Base-by-base conservation (phyloP, 2,329 filamentous ascomycete species). In the Sporothrix humicola region DNA sequence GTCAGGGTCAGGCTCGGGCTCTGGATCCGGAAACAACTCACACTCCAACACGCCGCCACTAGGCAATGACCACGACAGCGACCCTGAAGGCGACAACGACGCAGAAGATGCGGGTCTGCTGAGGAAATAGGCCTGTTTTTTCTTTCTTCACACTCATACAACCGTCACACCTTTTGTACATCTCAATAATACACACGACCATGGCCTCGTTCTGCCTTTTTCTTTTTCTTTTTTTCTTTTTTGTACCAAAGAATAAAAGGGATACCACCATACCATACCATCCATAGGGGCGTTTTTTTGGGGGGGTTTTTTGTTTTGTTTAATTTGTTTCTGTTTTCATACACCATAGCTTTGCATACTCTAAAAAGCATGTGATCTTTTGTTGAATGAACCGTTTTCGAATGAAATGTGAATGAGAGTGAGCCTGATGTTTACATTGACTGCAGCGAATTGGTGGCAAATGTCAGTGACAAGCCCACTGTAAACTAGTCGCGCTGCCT, bases 61-160 rank as follows among this genome's bases (percentile, higher is more conserved):
- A 48, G 71, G 68, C 44, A 68, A 59, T 8, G 52, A 23, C 50
- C 72, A 71, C 65, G 68, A 72, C 59, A 76, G 74, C 73, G 77
- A 77, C 26, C 74, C 69, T 20, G 77, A 76, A 15, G 74, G 72
- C 15, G 85, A 85, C 31, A 82, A 82, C 3, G 82, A 81, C 37
- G 81, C 82, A 13, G 85, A 85, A 73, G 85, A 88, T 59, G 82
- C 82, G 1, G 85, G 84, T 0, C 80, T 88, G 42, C 79, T 89
- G 56, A 81, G 81, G 13, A 81, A 82, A 42, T 69, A 52, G 48
- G 4, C 63, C 37, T 17, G n/a, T n/a, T 6, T 46, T 13, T 17
- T 46, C 15, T 37, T 42, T 42, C n/a, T 37, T 37, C 7, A 37
- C 5, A 37, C 7, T 37, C 31, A 37, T 3, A 37, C 31, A 37